A percentile compares a stretch with the other conserved stretches of the same genome.
Evolutionary conservation across 192 early-diverging fungal species (phyloP).

Genomic region (Coemansia sp.): DNA sequence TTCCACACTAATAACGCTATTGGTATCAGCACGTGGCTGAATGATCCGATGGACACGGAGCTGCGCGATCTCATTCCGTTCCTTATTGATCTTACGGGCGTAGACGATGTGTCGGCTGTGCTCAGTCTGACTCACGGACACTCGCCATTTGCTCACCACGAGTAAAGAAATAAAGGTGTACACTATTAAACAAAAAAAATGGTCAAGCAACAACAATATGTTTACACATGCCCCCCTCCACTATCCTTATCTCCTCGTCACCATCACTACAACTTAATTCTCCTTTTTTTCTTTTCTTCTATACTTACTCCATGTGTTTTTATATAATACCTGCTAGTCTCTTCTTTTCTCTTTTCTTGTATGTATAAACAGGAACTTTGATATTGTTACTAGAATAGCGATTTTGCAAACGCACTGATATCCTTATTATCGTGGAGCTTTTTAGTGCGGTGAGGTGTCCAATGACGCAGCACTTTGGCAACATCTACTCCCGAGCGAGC

Average conservation of each 20-base stretch:
- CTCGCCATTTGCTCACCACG: slow-evolving; percentile 30
- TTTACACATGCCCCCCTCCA: slow-evolving; percentile 7
- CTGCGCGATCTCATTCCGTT: slow-evolving; percentile 94
- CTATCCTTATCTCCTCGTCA: not conserved
- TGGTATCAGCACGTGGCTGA: slow-evolving; percentile 95
- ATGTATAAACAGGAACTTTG: not conserved
- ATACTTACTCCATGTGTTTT: not conserved
- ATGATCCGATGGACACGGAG: slow-evolving; percentile 96
- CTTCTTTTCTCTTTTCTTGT: not conserved
- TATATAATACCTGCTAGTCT: slow-evolving; percentile 1
- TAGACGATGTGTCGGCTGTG: slow-evolving; percentile 86
- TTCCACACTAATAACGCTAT: slow-evolving; percentile 97
- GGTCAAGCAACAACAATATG: not conserved
- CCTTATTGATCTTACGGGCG: slow-evolving; percentile 85
- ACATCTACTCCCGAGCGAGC: slow-evolving; percentile 13
- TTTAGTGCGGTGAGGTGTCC: slow-evolving; percentile 12
- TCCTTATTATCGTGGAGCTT: slow-evolving; percentile 12
- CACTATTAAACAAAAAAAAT: not conserved
- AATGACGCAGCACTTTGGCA: slow-evolving; percentile 7
- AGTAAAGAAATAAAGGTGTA: slow-evolving; percentile 14
- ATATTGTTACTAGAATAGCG: slow-evolving; percentile 19
- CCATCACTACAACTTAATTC: not conserved
- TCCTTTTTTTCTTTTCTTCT: slow-evolving; percentile 1
- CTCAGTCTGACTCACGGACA: slow-evolving; percentile 61
- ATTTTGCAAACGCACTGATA: slow-evolving; percentile 33